Evolutionary conservation across 495 filamentous ascomycete species (phyloP).

Genomic region (Penicillium desertorum): DNA sequence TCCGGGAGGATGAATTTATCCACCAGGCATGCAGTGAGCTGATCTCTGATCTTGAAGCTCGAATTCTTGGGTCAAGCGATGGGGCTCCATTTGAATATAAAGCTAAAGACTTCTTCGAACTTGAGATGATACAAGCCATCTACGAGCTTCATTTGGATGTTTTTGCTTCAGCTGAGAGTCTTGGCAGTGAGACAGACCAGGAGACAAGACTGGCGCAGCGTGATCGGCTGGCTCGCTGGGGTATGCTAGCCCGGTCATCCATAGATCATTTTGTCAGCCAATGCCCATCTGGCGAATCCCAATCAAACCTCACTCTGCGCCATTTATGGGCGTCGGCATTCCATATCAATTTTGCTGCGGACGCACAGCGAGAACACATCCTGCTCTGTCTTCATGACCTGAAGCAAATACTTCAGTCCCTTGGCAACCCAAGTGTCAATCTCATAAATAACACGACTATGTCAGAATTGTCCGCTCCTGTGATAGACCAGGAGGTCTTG

Average conservation of each 20-base stretch:
- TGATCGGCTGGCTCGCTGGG: slow-evolving; percentile 74
- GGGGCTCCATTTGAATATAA: slow-evolving; percentile 31
- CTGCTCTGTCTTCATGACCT: slow-evolving; percentile 78
- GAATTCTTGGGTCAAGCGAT: slow-evolving; percentile 29
- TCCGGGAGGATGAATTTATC: slow-evolving; percentile 66
- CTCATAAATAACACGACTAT: slow-evolving; percentile 86
- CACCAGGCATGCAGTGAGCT: slow-evolving; percentile 53
- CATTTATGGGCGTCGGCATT: slow-evolving; percentile 87
- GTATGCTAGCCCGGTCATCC: slow-evolving; percentile 63
- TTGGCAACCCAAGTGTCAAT: slow-evolving; percentile 51
- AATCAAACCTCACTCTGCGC: slow-evolving; percentile 45
- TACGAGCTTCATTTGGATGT: slow-evolving; percentile 90
- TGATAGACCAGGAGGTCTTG: slow-evolving; percentile 84
- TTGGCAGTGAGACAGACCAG: slow-evolving; percentile 65
- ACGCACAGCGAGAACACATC: slow-evolving; percentile 70
- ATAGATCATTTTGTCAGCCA: slow-evolving; percentile 51
- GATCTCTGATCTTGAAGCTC: slow-evolving; percentile 36
- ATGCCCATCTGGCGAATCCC: slow-evolving; percentile 23
- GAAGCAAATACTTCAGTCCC: slow-evolving; percentile 46
- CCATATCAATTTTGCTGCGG: slow-evolving; percentile 65
- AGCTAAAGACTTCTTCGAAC: slow-evolving; percentile 25
- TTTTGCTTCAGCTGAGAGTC: slow-evolving; percentile 72
- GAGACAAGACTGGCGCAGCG: slow-evolving; percentile 59
- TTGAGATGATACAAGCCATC: slow-evolving; percentile 69
- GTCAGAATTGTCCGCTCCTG: slow-evolving; percentile 78